Conservation (phyloP, 2,329 filamentous ascomycete species). For the Sphaerulina musiva region DNA sequence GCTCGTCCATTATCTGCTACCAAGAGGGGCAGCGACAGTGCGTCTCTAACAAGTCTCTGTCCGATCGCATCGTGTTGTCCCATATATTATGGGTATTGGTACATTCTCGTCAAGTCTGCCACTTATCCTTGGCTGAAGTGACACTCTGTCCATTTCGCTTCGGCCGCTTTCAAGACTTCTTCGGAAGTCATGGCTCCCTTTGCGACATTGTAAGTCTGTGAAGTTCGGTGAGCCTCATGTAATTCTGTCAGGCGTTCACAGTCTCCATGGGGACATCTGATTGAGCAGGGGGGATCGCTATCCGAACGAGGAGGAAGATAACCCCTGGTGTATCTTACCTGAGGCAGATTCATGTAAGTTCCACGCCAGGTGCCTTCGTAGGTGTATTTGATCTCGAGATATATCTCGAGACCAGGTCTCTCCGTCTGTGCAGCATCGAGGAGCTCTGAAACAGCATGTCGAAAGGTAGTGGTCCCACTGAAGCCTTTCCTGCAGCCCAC, state of each 20-base stretch:
- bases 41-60: no score
- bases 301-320: neutral
- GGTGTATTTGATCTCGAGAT: conserved; percentile 12
- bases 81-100: no score
- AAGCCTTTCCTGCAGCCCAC: conserved; percentile 14
- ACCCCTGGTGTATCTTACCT: neutral
- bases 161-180: neutral
- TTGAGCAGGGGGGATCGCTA: neutral
- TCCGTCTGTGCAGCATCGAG: conserved; percentile 8
- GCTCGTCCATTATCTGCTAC: no score
- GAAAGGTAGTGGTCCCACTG: conserved; percentile 12
- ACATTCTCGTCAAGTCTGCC: neutral
- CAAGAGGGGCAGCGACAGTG: no score
- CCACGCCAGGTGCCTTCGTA: conserved; percentile 13
- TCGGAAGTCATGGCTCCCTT: conserved; percentile 2
- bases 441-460: conserved; percentile 10
- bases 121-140: conserved; percentile 3
- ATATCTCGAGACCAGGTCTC: conserved; percentile 1
- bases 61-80: no score
- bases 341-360: conserved; percentile 2
- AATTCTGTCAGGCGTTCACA: neutral
- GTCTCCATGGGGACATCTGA: neutral
- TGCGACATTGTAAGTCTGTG: conserved; percentile 9
- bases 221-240: neutral
- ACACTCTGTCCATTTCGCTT: conserved; percentile 7